Base-by-base conservation (phyloP, 2,329 filamentous ascomycete species). In the Epichloe glyceriae region DNA sequence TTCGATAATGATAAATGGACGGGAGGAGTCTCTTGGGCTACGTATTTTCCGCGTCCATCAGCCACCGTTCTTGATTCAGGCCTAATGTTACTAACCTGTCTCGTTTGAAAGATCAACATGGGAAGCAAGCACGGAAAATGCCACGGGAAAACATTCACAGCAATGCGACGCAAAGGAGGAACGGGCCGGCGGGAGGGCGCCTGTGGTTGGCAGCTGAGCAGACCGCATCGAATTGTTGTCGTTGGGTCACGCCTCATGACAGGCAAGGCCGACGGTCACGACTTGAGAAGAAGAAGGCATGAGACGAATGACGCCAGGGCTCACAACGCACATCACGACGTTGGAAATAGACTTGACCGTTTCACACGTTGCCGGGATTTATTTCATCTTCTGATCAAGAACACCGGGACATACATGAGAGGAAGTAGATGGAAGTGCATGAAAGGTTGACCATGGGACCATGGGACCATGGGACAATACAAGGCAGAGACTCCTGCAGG, bases 1-100 rank as follows among this genome's bases (percentile, higher is more conserved):
- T 51, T 54, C 49, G 43, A 46, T 57, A 57, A 57, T 57, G 48
- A 38, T 56, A 56, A 56, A 56, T 56, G 46, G 50, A 41, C 47
- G 43, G 37, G 20, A 42, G 19, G 19, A 35, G 33, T 8, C n/a
- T 50, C 38, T 37, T 12, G n/a, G 22, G 11, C 17, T 30, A 30
- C 10, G 30, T 30, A 11, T 11, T 11, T 30, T 30, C 30, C 30
- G 3, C 30, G 30, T 3, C 3, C 10, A 19, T 15, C 34, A 45
- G 14, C 12, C 12, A 10, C 14, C 15, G 11, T 42, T 20, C 8
- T 17, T 44, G 33, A 20, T 38, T 30, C 30, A 37, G 34, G 15
- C 4, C 14, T 19, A 22, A 22, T 4, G 4, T 22, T 22, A 22
- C 20, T 22, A 22, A 22, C 3, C 20, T 22, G 20, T 22, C 20